These are phyloP conservation scores for Kurtzmaniella natalensis DNA, from an alignment of 1,139 yeast genomes.

Conservation along the genomic window DNA sequence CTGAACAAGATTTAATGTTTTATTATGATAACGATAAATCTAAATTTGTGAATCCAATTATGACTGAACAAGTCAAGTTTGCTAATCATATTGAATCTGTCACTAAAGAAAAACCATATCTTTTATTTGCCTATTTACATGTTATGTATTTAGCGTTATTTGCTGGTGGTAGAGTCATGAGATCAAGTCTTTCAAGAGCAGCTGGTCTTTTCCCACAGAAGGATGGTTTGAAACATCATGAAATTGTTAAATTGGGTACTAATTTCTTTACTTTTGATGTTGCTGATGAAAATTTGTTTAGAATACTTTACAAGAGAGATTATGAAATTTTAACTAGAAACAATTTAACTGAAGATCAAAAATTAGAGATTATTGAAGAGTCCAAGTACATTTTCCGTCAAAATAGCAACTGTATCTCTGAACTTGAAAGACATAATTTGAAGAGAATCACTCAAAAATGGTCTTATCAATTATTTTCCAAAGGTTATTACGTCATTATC, in stretches of 20 bases:
- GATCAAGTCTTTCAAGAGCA: conserved; percentile 61
- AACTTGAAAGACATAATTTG: conserved; percentile 63
- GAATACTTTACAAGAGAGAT: conserved; percentile 66
- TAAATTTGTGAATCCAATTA: conserved; percentile 53
- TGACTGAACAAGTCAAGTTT: conserved; percentile 60
- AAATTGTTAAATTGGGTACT: conserved; percentile 58
- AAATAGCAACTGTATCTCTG: conserved; percentile 56
- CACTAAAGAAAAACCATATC: conserved; percentile 60
- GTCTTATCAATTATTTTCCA: conserved; percentile 51
- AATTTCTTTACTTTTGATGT: conserved; percentile 71
- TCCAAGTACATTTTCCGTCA: conserved; percentile 62
- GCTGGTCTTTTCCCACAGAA: conserved; percentile 74
- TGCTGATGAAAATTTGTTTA: conserved; percentile 61
- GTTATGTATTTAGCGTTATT: conserved; percentile 81
- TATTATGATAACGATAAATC: conserved; percentile 54
- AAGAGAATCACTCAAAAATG: conserved; percentile 51
- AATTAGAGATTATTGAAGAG: conserved; percentile 65
- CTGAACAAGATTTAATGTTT: conserved; percentile 61
- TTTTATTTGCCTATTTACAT: conserved; percentile 79
- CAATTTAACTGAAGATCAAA: conserved; percentile 62
- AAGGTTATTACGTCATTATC: conserved; percentile 40
- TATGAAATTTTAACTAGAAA: conserved; percentile 75
- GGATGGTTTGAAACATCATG: conserved; percentile 58
- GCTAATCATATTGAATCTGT: conserved; percentile 53
- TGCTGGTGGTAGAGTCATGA: conserved; percentile 80